Evolutionary conservation across 139 green algal genomes (phyloP), one percentile per base, ranked within the genome.

Genomic region (Micractinium conductrix): DNA sequence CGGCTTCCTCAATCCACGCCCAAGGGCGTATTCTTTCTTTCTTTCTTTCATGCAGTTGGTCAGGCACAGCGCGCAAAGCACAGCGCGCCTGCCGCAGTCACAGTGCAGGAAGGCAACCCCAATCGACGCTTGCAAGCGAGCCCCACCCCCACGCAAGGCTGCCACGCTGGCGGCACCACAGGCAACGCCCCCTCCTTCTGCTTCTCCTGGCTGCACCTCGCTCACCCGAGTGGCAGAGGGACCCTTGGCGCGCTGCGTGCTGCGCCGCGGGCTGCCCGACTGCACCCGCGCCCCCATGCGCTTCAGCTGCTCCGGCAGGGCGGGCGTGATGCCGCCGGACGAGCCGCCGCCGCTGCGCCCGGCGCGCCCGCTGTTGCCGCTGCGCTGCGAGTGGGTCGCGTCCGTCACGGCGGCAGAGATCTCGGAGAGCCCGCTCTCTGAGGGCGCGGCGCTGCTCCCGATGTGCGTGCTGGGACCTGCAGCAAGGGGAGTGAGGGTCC

Each of bases 211-310:
- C n/a, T n/a, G n/a, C n/a, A n/a, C n/a, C n/a, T n/a, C n/a, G 8
- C 70, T 17, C 70, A 78, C 70, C 70, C 58, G 55, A 28, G 70
- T 78, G 45, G 70, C 70, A n/a, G 58, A 78, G 2, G 70, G 70
- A 12, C 42, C 30, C 42, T 53, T 53, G 28, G 43, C 70, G 4
- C 70, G 42, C 0, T 28, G 28, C 7, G 70, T 12, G 70, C 70
- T 78, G 70, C 70, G 45, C 26, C 70, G 42, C 42, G 70, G 70
- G 70, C 70, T 78, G 38, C 70, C 70, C 24, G 70, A 40, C 40
- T 76, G 70, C 40, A 76, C 40, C 22, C 33, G n/a, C 24, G 70
- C 70, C 42, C 40, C 70, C 70, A 40, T 9, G 40, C 70, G 70
- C 28, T 53, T 37, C 42, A 78, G 70, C 70, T 53, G 24, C 70